Percentiles rank a stretch among this genome's conserved stretches.
Conservation (phyloP, 2,329 filamentous ascomycete species). For the Penicillium aurantiogriseum region DNA sequence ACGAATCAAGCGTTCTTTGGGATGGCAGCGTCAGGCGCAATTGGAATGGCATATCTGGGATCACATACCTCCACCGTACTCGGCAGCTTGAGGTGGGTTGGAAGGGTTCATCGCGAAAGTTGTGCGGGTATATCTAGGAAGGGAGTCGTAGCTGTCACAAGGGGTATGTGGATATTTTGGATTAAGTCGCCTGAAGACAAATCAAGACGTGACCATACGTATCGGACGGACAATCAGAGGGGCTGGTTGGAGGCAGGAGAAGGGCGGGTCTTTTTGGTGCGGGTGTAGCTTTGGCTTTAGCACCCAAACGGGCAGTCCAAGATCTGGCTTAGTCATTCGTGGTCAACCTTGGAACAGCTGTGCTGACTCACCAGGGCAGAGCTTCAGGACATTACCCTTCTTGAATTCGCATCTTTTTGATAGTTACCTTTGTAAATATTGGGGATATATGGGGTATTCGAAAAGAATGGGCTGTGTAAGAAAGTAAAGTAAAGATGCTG, state of each 20-base stretch:
- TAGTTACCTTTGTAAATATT: not conserved
- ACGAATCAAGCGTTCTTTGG: not conserved
- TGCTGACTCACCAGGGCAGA: not conserved
- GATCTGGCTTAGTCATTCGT: not conserved
- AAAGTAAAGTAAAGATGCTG: not conserved
- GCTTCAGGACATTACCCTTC: not conserved
- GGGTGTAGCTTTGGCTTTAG: conserved; percentile 21
- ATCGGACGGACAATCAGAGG: conserved; percentile 9
- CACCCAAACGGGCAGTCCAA: not conserved
- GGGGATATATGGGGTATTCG: too few species aligned
- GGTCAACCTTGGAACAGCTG: too few species aligned
- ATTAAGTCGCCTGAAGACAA: conserved; percentile 6
- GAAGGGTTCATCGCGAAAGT: conserved; percentile 42
- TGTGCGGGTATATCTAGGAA: conserved; percentile 4
- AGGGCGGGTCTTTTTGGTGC: conserved; percentile 25
- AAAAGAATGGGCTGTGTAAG: not conserved
- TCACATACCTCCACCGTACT: conserved; percentile 51
- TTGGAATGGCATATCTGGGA: not conserved
- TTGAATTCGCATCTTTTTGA: too few species aligned
- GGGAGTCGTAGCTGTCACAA: not conserved
- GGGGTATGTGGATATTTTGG: not conserved
- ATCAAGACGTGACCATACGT: conserved; percentile 12
- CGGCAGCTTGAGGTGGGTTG: conserved; percentile 46
- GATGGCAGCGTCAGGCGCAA: not conserved
- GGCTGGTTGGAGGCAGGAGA: conserved; percentile 13